Evolutionary conservation across 352 stramenopile genomes (phyloP), one percentile per base, ranked within the genome.

Genomic region (Peronospora farinosa): DNA sequence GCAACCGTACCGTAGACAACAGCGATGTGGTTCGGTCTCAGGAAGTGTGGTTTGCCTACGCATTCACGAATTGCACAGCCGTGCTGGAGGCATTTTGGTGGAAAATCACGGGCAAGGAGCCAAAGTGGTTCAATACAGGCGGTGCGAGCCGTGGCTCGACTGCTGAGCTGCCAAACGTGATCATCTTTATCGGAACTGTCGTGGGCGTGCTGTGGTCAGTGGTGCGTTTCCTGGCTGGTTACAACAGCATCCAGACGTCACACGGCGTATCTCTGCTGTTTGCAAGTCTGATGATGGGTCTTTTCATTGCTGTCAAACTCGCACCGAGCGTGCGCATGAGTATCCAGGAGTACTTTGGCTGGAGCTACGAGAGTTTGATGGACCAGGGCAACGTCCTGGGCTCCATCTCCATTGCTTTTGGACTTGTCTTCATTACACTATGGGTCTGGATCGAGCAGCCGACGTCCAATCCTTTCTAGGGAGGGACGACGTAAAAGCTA

Each of bases 311-410:
- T 7, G 73, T 84, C 33, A 92, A 92, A 67, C 61, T 92, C 10
- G 78, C 74, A 13, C 81, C 81, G 1, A 88, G 72, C 38, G 78
- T 92, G 16, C 78, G 78, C 31, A 92, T 92, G 81, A 88, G 76
- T 55, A 87, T 92, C 63, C 78, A 89, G 54, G 81, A 92, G 63
- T 92, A 92, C 65, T 92, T 89, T 73, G 81, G 81, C 60, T 92
- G 81, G 81, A 88, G 76, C 63, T 89, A 92, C 65, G 64, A 85
- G 62, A 92, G 81, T 54, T 51, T 89, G 40, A 88, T 68, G 70
- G 78, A 89, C 65, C 76, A 92, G 58, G 78, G 76, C 48, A 92
- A 92, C 72, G 84, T 92, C 17, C 67, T 89, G 57, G 78, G 81
- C 56, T 75, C 64, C 25, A 69, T 81, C 17, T 82, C 70, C 23